Conservation (phyloP, 2,329 filamentous ascomycete genomes). For the Cephalotrichum gorgonifer region DNA sequence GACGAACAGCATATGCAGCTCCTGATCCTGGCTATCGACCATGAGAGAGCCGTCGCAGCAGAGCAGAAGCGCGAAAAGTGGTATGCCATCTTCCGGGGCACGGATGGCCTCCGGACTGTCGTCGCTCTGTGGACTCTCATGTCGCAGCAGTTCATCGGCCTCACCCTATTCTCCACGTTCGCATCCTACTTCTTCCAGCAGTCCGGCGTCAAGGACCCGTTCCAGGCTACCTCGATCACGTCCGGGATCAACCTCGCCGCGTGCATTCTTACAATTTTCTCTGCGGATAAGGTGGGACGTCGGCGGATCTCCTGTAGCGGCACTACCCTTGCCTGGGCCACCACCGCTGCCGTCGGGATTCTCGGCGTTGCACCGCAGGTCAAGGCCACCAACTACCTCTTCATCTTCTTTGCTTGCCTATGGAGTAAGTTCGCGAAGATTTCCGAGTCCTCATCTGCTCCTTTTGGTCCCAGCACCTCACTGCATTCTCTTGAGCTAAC, state of each 20-base stretch:
- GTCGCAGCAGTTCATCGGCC: slow-evolving; percentile 13
- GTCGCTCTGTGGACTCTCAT: slow-evolving; percentile 17
- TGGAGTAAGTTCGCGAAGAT: slow-evolving; percentile 11
- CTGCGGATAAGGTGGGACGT: slow-evolving; percentile 10
- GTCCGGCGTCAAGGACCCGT: slow-evolving; percentile 16
- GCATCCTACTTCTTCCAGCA: slow-evolving; percentile 22
- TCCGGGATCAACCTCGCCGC: slow-evolving; percentile 12
- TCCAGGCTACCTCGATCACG: slow-evolving; percentile 12
- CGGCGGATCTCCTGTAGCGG: slow-evolving; percentile 10
- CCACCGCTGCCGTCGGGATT: slow-evolving; percentile 8
- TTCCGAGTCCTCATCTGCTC: background rate
- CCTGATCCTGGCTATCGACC: slow-evolving; percentile 11
- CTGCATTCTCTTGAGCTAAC: no score
- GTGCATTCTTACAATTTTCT: slow-evolving; percentile 8
- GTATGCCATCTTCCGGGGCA: slow-evolving; percentile 19
- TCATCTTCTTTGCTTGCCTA: slow-evolving; percentile 14
- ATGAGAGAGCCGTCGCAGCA: slow-evolving; percentile 14
- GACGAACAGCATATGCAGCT: slow-evolving; percentile 17
- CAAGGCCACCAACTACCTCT: slow-evolving; percentile 8
- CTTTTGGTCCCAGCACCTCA: background rate
- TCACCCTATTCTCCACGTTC: slow-evolving; percentile 12
- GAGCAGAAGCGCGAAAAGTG: slow-evolving; percentile 14
- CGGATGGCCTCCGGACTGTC: slow-evolving; percentile 17
- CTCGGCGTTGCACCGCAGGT: slow-evolving; percentile 9
- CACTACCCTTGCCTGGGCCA: slow-evolving; percentile 9